Percentiles rank a stretch among this genome's conserved stretches.
Evolutionary conservation across 257 asterid species (phyloP).

Genomic region (Leptodermis oblonga): DNA sequence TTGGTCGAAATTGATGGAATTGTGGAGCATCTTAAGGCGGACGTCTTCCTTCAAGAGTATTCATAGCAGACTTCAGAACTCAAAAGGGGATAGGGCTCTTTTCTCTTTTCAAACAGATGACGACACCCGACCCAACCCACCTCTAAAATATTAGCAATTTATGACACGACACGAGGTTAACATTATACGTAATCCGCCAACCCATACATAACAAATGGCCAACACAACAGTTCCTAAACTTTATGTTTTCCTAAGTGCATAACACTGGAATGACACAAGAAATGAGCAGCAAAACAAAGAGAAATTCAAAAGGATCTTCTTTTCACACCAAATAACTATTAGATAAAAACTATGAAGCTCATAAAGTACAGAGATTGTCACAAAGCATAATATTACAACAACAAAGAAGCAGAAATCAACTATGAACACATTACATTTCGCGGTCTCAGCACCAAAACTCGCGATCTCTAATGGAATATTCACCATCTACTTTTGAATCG

Average conservation of each 20-base stretch:
- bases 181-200: too few species aligned
- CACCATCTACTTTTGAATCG: conserved; percentile 27
- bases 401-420: neutral
- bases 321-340: too few species aligned
- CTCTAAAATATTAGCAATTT: too few species aligned
- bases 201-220: too few species aligned
- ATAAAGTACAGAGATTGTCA: neutral
- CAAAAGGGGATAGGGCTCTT: neutral
- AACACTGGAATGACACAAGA: neutral
- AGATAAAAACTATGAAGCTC: neutral
- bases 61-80: too few species aligned
- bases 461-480: conserved; percentile 43
- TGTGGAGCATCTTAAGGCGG: too few species aligned
- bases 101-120: too few species aligned
- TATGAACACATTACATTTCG: too few species aligned
- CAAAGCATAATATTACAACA: neutral
- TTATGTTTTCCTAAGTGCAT: neutral
- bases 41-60: too few species aligned
- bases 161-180: too few species aligned
- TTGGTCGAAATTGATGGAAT: neutral
- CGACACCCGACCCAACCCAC: too few species aligned
- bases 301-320: neutral
- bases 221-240: neutral
- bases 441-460: conserved; percentile 37
- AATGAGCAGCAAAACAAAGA: neutral